Percentiles rank a stretch among this genome's conserved stretches.
Conservation (phyloP, 2,329 filamentous ascomycete species). For the Calycina marina region DNA sequence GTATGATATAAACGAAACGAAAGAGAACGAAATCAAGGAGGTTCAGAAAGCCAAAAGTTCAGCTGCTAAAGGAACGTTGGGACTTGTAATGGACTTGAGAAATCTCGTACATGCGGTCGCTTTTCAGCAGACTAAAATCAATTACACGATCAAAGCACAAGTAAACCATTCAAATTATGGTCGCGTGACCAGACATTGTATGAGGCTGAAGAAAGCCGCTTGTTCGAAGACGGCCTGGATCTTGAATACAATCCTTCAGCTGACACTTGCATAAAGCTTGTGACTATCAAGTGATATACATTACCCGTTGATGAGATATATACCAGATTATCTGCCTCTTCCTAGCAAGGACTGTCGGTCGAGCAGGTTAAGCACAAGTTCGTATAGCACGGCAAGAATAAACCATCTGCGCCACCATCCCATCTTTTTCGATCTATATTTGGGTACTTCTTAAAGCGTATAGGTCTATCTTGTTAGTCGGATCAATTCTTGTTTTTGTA, state of each 20-base stretch:
- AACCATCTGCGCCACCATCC: conserved; percentile 49
- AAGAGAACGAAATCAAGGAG: conserved; percentile 29
- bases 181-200: too few relatives aligned
- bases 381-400: conserved; percentile 50
- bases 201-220: too few relatives aligned
- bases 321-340: conserved; percentile 41
- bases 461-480: conserved; percentile 53
- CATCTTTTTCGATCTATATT: conserved; percentile 41
- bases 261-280: conserved; percentile 33
- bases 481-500: conserved; percentile 58
- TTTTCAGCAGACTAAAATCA: too few relatives aligned
- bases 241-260: too few relatives aligned
- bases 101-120: background rate
- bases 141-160: too few relatives aligned
- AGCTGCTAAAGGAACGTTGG: conserved; percentile 30
- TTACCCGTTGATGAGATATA: conserved; percentile 42
- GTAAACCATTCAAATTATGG: too few relatives aligned
- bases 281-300: conserved; percentile 53
- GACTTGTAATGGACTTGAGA: background rate
- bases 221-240: too few relatives aligned
- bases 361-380: conserved; percentile 40
- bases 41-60: conserved; percentile 28
- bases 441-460: conserved; percentile 70
- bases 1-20: conserved; percentile 41
- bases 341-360: conserved; percentile 41